A percentile compares a stretch with the other conserved stretches of the same genome.
These are phyloP conservation scores for Helotiales sp. DNA, from an alignment of 2,329 filamentous ascomycete species.

Conservation along the genomic window DNA sequence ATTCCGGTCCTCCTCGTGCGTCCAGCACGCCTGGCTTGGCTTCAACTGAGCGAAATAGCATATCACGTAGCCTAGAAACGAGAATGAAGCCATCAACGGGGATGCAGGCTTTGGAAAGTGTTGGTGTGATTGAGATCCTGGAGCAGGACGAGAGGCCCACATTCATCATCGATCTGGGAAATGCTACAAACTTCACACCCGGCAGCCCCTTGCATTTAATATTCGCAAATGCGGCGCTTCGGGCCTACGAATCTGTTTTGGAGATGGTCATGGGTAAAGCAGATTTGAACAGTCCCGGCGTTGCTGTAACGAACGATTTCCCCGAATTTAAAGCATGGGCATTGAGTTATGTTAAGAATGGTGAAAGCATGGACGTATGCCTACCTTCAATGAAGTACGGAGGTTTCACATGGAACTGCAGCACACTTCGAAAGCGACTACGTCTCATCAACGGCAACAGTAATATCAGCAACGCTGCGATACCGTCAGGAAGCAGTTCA, in stretches of 20 bases:
- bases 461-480: constrained; percentile 37
- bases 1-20: constrained; percentile 53
- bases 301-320: constrained; percentile 53
- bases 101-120: constrained; percentile 62
- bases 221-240: constrained; percentile 72
- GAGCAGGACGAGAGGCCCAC: constrained; percentile 79
- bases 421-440: constrained; percentile 70
- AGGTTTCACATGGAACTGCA: constrained; percentile 71
- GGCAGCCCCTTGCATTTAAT: constrained; percentile 61
- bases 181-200: constrained; percentile 58
- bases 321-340: constrained; percentile 73
- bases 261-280: constrained; percentile 39
- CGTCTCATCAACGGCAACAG: constrained; percentile 68
- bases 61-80: constrained; percentile 58
- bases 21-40: constrained; percentile 57
- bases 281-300: constrained; percentile 41
- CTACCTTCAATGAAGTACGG: constrained; percentile 64
- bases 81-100: constrained; percentile 52
- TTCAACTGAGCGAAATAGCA: constrained; percentile 55
- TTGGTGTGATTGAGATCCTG: constrained; percentile 73
- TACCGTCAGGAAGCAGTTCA: constrained; percentile 31
- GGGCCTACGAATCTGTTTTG: constrained; percentile 46
- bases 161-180: constrained; percentile 73
- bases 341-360: constrained; percentile 58
- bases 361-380: constrained; percentile 57